Evolutionary conservation across 208 protist genomes (phyloP).

Genomic region (Trypanosoma caninum): DNA sequence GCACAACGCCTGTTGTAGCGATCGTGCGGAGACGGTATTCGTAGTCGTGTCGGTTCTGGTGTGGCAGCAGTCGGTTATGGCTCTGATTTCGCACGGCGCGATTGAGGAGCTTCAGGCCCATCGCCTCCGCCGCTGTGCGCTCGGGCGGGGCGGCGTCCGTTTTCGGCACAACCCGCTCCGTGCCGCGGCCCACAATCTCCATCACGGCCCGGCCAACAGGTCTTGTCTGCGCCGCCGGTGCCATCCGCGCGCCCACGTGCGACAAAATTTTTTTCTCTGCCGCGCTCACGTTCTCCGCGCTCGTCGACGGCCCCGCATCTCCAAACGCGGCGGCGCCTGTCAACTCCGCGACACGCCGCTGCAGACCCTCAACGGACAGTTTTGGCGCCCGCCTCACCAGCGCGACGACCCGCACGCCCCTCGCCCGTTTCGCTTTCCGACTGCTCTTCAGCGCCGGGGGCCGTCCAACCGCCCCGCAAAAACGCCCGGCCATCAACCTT

Average conservation of each 20-base stretch:
- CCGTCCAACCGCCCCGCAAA: constrained; percentile 72
- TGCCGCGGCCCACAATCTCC: constrained; percentile 50
- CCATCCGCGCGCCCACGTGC: neutral
- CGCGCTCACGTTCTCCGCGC: neutral
- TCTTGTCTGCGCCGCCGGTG: constrained; percentile 25
- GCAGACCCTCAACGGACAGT: constrained; percentile 40
- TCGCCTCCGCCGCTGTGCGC: constrained; percentile 44
- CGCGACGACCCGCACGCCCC: constrained; percentile 47
- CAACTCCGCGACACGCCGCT: constrained; percentile 68
- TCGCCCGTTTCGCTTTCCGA: constrained; percentile 38
- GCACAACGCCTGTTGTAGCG: constrained; percentile 81
- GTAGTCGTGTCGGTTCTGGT: constrained; percentile 84
- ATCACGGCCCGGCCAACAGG: constrained; percentile 56
- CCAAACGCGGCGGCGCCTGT: constrained; percentile 13
- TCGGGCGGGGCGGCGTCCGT: constrained; percentile 29
- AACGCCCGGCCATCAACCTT: constrained; percentile 64
- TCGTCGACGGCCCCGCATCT: too few relatives aligned
- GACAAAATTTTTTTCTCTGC: constrained; percentile 2
- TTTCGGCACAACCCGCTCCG: constrained; percentile 39
- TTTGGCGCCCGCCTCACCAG: constrained; percentile 79
- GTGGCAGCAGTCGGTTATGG: constrained; percentile 68
- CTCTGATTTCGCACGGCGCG: constrained; percentile 75
- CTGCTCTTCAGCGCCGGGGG: constrained; percentile 60
- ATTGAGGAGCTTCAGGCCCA: constrained; percentile 67
- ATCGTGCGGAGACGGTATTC: constrained; percentile 82